These are phyloP conservation scores for Priceomyces fermenticarens DNA, from an alignment of 805 yeast species.

Conservation along the genomic window DNA sequence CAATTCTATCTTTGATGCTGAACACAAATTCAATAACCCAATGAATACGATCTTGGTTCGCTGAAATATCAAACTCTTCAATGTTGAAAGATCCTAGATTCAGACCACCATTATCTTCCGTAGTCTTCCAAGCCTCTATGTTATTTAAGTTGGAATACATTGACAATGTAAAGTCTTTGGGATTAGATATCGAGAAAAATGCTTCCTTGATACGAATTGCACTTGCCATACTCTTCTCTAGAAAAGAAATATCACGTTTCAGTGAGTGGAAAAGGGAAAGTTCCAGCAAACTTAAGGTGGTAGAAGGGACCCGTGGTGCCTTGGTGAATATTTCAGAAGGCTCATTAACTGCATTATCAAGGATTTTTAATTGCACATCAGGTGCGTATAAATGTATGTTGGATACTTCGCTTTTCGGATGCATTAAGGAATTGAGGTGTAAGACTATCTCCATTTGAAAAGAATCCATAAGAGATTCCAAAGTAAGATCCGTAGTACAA, in stretches of 20 bases:
- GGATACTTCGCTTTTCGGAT: conserved; percentile 29
- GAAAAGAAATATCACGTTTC: conserved; percentile 7
- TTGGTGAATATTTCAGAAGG: conserved; percentile 24
- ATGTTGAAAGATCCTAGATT: conserved; percentile 16
- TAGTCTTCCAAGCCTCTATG: conserved; percentile 34
- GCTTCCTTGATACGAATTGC: conserved; percentile 34
- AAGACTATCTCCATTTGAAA: conserved; percentile 60
- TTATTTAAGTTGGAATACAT: conserved; percentile 19
- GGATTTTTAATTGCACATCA: conserved; percentile 34
- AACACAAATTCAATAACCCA: conserved; percentile 20
- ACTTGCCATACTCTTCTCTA: conserved; percentile 4
- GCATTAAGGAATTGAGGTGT: conserved; percentile 33
- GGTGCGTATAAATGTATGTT: conserved; percentile 52
- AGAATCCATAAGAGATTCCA: conserved; percentile 56
- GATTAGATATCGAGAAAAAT: conserved; percentile 20
- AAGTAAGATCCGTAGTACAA: conserved; percentile 31
- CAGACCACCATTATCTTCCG: conserved; percentile 14
- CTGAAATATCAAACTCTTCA: conserved; percentile 15
- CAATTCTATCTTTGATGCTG: conserved; percentile 5
- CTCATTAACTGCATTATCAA: conserved; percentile 23
- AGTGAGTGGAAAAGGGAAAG: conserved; percentile 33
- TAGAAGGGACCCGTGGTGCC: conserved; percentile 20
- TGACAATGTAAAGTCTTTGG: conserved; percentile 15
- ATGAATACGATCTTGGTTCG: conserved; percentile 16
- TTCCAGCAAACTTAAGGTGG: conserved; percentile 28